Percentiles rank a stretch among this genome's conserved stretches.
Conservation (phyloP, 768 basidiomycete genomes). For the Lactarius sp. region DNA sequence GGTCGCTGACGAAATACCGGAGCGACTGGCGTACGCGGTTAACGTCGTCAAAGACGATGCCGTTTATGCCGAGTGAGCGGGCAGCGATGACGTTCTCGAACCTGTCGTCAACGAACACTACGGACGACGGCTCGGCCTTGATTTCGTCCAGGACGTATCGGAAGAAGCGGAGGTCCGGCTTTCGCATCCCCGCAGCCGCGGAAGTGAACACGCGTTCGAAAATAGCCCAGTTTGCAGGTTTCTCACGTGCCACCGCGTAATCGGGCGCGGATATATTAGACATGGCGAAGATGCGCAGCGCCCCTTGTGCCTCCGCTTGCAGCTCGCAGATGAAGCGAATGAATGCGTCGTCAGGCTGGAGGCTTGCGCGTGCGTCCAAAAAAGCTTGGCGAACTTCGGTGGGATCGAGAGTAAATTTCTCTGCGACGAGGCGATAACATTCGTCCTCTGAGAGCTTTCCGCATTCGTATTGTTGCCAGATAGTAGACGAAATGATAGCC, state of each 20-base stretch:
- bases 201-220: constrained; percentile 52
- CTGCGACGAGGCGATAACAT: constrained; percentile 40
- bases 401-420: constrained; percentile 37
- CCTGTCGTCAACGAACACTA: constrained; percentile 58
- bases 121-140: constrained; percentile 41
- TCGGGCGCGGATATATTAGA: constrained; percentile 56
- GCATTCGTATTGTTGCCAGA: constrained; percentile 51
- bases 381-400: constrained; percentile 43
- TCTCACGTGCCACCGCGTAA: constrained; percentile 43
- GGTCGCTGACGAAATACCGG: constrained; percentile 45
- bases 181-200: constrained; percentile 47
- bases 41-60: constrained; percentile 46
- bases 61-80: constrained; percentile 50
- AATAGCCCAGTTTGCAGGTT: constrained; percentile 44
- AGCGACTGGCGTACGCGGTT: constrained; percentile 42
- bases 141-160: constrained; percentile 43
- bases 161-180: constrained; percentile 52
- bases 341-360: constrained; percentile 42
- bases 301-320: constrained; percentile 34
- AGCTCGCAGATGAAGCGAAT: constrained; percentile 45
- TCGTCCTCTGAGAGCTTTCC: constrained; percentile 41
- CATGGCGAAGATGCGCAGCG: constrained; percentile 48
- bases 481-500: constrained; percentile 40
- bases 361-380: constrained; percentile 44
- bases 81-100: constrained; percentile 55